These are phyloP conservation scores for Potentilla sterilis DNA, from an alignment of 306 rosid genomes.

Conservation along the genomic window DNA sequence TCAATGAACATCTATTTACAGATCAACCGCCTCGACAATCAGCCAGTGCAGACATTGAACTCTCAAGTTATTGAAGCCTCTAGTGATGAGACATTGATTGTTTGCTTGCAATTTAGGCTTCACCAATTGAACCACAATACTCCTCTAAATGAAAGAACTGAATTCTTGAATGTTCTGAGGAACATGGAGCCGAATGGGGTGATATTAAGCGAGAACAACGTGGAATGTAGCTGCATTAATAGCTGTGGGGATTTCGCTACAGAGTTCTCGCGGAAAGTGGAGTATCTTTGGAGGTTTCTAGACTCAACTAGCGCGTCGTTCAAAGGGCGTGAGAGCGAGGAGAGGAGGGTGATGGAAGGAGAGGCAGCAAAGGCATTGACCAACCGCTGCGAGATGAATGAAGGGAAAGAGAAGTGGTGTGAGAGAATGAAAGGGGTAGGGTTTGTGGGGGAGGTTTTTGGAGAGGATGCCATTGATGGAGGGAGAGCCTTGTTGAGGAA, in stretches of 20 bases:
- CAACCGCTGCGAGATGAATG: slow-evolving; percentile 65
- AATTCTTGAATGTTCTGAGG: slow-evolving; percentile 49
- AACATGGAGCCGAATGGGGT: slow-evolving; percentile 72
- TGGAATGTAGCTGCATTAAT: slow-evolving; percentile 69
- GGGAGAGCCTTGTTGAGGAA: slow-evolving; percentile 79
- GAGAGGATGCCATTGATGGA: slow-evolving; percentile 71
- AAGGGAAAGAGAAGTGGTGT: slow-evolving; percentile 75
- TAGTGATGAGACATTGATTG: slow-evolving; percentile 57
- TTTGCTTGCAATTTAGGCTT: slow-evolving; percentile 79
- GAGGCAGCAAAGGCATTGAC: slow-evolving; percentile 81
- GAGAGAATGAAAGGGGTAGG: slow-evolving; percentile 72
- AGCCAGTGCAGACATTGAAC: slow-evolving; percentile 43
- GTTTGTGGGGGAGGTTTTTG: slow-evolving; percentile 50
- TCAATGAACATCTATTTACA: slow-evolving; percentile 60
- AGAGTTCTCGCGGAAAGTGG: slow-evolving; percentile 57
- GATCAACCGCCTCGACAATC: slow-evolving; percentile 59
- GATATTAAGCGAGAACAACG: slow-evolving; percentile 72
- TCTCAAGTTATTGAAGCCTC: slow-evolving; percentile 39
- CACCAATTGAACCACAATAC: slow-evolving; percentile 59
- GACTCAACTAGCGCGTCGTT: slow-evolving; percentile 80
- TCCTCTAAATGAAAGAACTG: slow-evolving; percentile 54
- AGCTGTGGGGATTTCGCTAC: slow-evolving; percentile 60
- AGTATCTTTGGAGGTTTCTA: slow-evolving; percentile 72
- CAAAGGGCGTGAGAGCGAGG: slow-evolving; percentile 74
- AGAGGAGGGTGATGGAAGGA: slow-evolving; percentile 86